Percentiles rank a stretch among this genome's conserved stretches.
phyloP scores from a whole-genome alignment of 2,329 filamentous ascomycete genomes.

The Ophiocordyceps unilateralis region DNA sequence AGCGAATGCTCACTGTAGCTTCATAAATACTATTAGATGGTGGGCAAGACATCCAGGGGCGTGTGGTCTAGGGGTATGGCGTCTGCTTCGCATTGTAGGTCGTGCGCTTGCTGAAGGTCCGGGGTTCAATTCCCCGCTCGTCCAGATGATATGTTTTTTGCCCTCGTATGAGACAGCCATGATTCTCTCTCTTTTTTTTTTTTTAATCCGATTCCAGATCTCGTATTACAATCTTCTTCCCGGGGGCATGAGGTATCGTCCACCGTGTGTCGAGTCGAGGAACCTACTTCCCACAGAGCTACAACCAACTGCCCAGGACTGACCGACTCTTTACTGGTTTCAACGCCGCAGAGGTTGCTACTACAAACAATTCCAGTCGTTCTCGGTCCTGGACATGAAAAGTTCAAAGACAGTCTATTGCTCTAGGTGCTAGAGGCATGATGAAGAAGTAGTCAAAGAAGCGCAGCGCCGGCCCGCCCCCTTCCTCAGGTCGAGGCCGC shows the following conservation, averaged over 20 bases:
- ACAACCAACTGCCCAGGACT: no score
- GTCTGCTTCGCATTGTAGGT: constrained; percentile 7
- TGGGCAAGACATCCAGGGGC: constrained; percentile 2
- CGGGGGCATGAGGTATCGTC: no score
- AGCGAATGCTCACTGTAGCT: no score
- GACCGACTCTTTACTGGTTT: no score
- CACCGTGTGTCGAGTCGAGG: no score
- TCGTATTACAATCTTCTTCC: no score
- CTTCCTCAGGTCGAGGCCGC: neutral
- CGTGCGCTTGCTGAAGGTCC: constrained; percentile 8
- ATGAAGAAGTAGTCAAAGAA: neutral
- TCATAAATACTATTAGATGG: no score
- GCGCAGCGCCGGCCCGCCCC: neutral
- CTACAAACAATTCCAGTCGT: no score
- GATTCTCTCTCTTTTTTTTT: neutral
- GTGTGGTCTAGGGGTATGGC: constrained; percentile 11
- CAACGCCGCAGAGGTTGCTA: no score
- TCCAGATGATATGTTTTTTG: constrained; percentile 4
- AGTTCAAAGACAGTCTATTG: neutral
- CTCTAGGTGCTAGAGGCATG: neutral
- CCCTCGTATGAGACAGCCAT: no score
- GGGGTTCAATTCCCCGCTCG: constrained; percentile 10
- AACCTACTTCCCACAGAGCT: no score
- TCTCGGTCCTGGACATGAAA: no score
- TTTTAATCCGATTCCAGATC: neutral